Evolutionary conservation across 768 basidiomycete species (phyloP), one percentile per base, ranked within the genome.

Genomic region (Auriculariales sp.): DNA sequence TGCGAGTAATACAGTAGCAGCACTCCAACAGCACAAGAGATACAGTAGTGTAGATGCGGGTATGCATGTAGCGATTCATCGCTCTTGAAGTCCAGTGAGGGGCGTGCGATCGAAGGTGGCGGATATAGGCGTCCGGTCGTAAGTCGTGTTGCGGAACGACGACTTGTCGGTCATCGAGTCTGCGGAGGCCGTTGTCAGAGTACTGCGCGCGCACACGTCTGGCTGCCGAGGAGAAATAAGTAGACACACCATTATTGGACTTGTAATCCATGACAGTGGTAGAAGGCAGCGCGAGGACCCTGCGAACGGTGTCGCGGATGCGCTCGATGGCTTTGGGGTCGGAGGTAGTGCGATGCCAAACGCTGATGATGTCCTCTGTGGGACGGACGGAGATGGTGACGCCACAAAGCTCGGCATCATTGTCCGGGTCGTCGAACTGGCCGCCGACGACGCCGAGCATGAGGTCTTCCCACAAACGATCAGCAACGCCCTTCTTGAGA

Each of bases 361-460:
- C 59, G 56, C 83, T 86, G 50, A 98, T 71, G 53, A 97, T 94
- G 61, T 97, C 94, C 69, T 98, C 94, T 55, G 78, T 84, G 66
- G 87, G 83, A 56, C 94, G 68, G 50, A 94, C 91, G 61, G 87
- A 91, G 61, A 98, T 83, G 28, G 93, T 97, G 61, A 89, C 91
- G 34, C 93, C 94, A 58, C 91, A 92, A 29, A 98, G 89, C 62
- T 90, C 85, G 17, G 83, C 56, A 49, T 58, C 59, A 27, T 58
- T 62, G 49, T 35, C 62, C 51, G 54, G 52, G 33, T 77, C 78
- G 39, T 85, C 83, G 58, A 95, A 94, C 64, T 88, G 83, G 62
- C 94, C 93, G 3, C 92, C 93, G 50, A 92, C 76, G 50, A 93
- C 71, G 10, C 88, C 87, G 55, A 92, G 70, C 28, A 94, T 76